Conservation (phyloP, 176 grass and related monocot species). For the Carex parvula region DNA sequence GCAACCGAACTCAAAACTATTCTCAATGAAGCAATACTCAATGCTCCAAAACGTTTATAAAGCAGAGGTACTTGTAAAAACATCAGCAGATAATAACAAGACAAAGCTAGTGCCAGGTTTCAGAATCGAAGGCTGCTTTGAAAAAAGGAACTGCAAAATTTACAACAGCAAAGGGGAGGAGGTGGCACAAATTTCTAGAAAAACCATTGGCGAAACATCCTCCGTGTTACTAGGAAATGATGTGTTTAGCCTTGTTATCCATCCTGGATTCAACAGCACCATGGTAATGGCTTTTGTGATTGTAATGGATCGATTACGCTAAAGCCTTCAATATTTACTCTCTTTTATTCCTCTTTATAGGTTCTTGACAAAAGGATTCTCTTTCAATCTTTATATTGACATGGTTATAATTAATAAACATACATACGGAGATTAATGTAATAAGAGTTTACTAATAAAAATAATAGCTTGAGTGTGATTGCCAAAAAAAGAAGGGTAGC, state of each 20-base stretch:
- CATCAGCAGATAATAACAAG: neutral
- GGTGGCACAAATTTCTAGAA: constrained; percentile 39
- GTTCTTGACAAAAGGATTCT: too few relatives aligned
- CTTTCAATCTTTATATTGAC: neutral
- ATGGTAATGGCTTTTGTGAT: constrained; percentile 74
- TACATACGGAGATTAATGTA: neutral
- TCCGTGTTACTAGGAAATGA: constrained; percentile 49
- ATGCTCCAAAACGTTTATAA: constrained; percentile 42
- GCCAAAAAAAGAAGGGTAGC: neutral
- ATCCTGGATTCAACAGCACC: constrained; percentile 36
- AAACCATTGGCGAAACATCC: neutral
- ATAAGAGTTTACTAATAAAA: neutral
- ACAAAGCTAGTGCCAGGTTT: constrained; percentile 29
- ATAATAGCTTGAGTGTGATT: neutral
- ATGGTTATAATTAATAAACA: neutral
- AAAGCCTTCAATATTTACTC: neutral
- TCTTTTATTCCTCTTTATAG: too few relatives aligned
- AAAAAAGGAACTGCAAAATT: constrained; percentile 60
- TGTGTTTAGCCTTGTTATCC: constrained; percentile 74
- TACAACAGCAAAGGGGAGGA: constrained; percentile 33
- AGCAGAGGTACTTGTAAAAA: constrained; percentile 51
- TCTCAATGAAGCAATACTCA: constrained; percentile 59
- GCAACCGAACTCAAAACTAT: constrained; percentile 24
- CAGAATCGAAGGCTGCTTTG: constrained; percentile 50
- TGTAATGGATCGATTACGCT: constrained; percentile 66